Evolutionary conservation across 345 rosid species (phyloP).

Genomic region (Rhizophora mangle): DNA sequence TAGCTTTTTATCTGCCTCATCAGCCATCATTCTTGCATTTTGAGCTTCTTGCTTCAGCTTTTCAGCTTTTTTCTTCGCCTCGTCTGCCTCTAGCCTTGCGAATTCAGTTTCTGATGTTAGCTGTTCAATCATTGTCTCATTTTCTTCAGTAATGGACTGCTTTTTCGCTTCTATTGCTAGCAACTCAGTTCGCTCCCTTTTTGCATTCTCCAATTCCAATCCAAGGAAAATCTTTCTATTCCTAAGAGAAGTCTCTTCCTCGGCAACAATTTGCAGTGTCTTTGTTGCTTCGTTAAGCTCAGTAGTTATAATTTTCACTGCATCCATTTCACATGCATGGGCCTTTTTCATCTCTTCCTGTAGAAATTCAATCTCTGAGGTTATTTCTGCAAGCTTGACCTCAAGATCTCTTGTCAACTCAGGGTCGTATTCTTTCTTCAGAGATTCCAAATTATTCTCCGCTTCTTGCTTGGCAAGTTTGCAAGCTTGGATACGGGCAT

Average conservation of each 20-base stretch:
- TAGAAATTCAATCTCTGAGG: slow-evolving; percentile 57
- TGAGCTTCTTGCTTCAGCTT: slow-evolving; percentile 48
- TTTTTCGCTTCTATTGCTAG: slow-evolving; percentile 35
- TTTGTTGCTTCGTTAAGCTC: slow-evolving; percentile 73
- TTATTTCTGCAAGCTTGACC: slow-evolving; percentile 43
- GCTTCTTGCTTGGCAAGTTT: slow-evolving; percentile 46
- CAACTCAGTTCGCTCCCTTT: slow-evolving; percentile 35
- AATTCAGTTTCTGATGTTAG: slow-evolving; percentile 44
- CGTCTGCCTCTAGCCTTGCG: slow-evolving; percentile 52
- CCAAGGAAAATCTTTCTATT: slow-evolving; percentile 39
- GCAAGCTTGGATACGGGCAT: slow-evolving; percentile 35
- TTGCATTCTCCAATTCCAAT: slow-evolving; percentile 54
- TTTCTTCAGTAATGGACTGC: slow-evolving; percentile 13
- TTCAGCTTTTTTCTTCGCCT: slow-evolving; percentile 36
- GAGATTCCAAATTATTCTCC: slow-evolving; percentile 33
- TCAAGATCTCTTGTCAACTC: slow-evolving; percentile 48
- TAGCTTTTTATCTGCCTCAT: slow-evolving; percentile 48
- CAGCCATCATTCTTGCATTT: slow-evolving; percentile 27
- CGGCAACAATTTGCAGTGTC: slow-evolving; percentile 54
- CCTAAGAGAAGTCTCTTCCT: slow-evolving; percentile 58
- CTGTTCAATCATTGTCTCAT: slow-evolving; percentile 22
- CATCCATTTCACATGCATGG: slow-evolving; percentile 56
- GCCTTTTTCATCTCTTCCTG: slow-evolving; percentile 61
- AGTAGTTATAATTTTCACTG: slow-evolving; percentile 42
- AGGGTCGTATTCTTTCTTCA: slow-evolving; percentile 52